Evolutionary conservation across 192 early-diverging fungal genomes (phyloP).

Genomic region (Backusella tuberculispora): DNA sequence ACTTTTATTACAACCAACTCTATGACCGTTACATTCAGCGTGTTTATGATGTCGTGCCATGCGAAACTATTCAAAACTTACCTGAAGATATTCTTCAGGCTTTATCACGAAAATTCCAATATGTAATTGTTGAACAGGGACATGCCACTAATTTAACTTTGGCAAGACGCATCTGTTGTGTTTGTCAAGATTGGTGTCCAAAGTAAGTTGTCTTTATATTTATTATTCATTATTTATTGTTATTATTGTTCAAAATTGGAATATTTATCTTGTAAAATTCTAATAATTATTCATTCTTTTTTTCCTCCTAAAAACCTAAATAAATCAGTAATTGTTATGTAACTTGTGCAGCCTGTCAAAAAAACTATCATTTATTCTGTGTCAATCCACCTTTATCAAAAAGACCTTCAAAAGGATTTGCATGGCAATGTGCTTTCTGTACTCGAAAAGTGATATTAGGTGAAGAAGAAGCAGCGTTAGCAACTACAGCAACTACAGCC

Average conservation of each 20-base stretch:
- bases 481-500: not conserved
- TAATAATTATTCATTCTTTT: not conserved
- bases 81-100: conserved; percentile 72
- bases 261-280: not conserved
- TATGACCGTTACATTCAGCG: conserved; percentile 91
- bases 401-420: conserved; percentile 85
- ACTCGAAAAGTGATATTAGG: conserved; percentile 41
- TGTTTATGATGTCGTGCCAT: conserved; percentile 85
- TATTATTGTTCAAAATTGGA: conserved; percentile 15
- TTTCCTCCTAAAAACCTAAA: not conserved
- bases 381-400: conserved; percentile 75
- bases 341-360: conserved; percentile 77
- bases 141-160: conserved; percentile 78
- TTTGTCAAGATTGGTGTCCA: conserved; percentile 75
- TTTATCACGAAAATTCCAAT: conserved; percentile 73
- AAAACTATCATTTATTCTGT: conserved; percentile 82
- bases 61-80: conserved; percentile 77
- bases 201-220: conserved; percentile 42
- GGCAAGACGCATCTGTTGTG: conserved; percentile 67
- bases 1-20: conserved; percentile 87
- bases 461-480: not conserved
- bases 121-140: conserved; percentile 85
- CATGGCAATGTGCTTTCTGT: conserved; percentile 85
- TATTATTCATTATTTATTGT: conserved; percentile 11
- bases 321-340: conserved; percentile 60